phyloP scores from a whole-genome alignment of 2,329 filamentous ascomycete species.

The Aspergillus carbonarius region DNA sequence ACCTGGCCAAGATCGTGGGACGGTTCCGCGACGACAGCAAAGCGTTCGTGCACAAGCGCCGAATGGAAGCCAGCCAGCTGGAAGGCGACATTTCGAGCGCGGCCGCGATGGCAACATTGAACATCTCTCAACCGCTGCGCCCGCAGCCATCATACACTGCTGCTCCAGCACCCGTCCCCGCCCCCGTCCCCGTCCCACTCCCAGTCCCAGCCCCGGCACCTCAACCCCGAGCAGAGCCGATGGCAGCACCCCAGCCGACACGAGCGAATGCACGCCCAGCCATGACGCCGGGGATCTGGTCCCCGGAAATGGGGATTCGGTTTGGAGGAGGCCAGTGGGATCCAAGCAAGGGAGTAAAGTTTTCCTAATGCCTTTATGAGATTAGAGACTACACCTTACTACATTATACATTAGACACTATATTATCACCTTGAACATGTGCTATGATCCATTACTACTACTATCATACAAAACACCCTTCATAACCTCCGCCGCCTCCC shows the following conservation, averaged over 20 bases:
- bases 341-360: slow-evolving; percentile 58
- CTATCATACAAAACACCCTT: neutral
- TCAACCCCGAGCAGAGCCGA: slow-evolving; percentile 40
- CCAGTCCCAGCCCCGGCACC: slow-evolving; percentile 28
- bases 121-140: slow-evolving; percentile 39
- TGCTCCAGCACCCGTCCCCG: no score
- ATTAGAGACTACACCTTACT: neutral
- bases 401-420: neutral
- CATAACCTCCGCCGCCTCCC: neutral
- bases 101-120: slow-evolving; percentile 58
- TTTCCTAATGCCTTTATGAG: slow-evolving; percentile 36
- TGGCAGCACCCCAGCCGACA: slow-evolving; percentile 51
- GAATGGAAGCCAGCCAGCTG: slow-evolving; percentile 74
- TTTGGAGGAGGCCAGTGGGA: slow-evolving; percentile 67
- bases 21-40: slow-evolving; percentile 79
- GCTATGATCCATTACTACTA: no score
- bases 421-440: no score
- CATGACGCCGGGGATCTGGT: slow-evolving; percentile 64
- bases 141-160: slow-evolving; percentile 29
- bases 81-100: slow-evolving; percentile 64
- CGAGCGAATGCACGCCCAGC: slow-evolving; percentile 56
- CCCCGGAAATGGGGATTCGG: slow-evolving; percentile 75
- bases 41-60: slow-evolving; percentile 75
- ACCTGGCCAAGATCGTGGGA: slow-evolving; percentile 82
- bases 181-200: neutral